Base-by-base conservation (phyloP, 83 land plant species). In the Picea mariana region DNA sequence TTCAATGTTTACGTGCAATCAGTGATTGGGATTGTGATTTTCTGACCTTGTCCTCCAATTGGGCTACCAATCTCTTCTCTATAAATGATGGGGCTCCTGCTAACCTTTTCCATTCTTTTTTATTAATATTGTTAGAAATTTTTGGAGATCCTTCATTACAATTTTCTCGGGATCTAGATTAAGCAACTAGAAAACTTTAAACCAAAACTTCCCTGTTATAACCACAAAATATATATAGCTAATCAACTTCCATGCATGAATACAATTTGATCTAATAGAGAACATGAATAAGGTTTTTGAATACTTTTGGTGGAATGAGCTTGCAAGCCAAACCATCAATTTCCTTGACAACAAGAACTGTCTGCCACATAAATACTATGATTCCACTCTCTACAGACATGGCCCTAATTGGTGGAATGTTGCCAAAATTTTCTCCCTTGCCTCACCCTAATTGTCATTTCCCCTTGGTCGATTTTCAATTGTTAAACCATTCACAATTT, bases 271-370 rank as follows among this genome's bases (percentile, higher is more conserved):
- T 16, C 18, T 62, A 4, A 79, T 27, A 20, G 23, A 5, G 69
- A 49, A 58, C n/a, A 24, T 17, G 26, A 20, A 11, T 34, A 62
- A 80, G 67, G 42, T 18, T 0, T 26, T 34, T 5, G 59, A n/a
- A n/a, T 75, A 86, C 85, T 85, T 86, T 75, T 9, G 86, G 77
- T 18, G 86, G 83, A 24, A 87, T 81, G 15, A 87, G 83, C 80
- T 87, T 87, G 83, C 83, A 87, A 60, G 88, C 88, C 62, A 87
- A 76, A 9, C 83, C 77, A 68, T 84, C 88, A 18, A 87, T 84
- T 44, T 86, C 86, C 16, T 81, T 66, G 15, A 87, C 82, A 20
- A 86, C 80, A 38, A 87, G 83, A 58, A 87, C 86, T 2, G 83
- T 87, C 88, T 87, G 75, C 82, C 59, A 58, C n/a, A 77, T 24